Conservation (phyloP, 129 eudicot species). For the Saussurea involucrata region DNA sequence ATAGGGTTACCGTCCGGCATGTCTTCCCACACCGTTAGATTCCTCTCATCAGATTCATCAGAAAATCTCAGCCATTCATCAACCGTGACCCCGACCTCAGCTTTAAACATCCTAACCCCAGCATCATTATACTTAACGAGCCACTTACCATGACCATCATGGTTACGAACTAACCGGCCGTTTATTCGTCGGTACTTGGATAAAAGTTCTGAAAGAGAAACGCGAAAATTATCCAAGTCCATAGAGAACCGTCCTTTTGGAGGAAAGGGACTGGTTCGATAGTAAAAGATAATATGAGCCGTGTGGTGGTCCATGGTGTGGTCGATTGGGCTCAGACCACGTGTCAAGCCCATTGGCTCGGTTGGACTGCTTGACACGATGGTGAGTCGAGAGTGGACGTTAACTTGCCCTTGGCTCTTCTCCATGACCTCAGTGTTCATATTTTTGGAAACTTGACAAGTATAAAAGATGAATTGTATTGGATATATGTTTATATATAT, state of each 20-base stretch:
- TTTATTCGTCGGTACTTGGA: conserved; percentile 46
- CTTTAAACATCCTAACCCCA: conserved; percentile 55
- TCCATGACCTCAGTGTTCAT: not conserved
- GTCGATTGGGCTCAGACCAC: conserved; percentile 36
- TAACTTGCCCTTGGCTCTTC: conserved; percentile 24
- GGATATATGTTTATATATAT: not conserved
- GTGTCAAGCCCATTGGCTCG: conserved; percentile 36
- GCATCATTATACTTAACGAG: conserved; percentile 59
- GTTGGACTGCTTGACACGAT: conserved; percentile 65
- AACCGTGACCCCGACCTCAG: conserved; percentile 36
- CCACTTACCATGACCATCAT: conserved; percentile 39
- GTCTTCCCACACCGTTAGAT: conserved; percentile 54
- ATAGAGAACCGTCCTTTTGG: conserved; percentile 33
- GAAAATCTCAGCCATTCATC: conserved; percentile 68
- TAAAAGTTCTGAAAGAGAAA: conserved; percentile 38
- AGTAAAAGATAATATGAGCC: conserved; percentile 53
- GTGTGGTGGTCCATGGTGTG: conserved; percentile 49
- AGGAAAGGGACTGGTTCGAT: conserved; percentile 41
- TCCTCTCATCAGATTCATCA: conserved; percentile 43
- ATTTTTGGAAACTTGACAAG: not conserved
- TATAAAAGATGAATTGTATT: not conserved
- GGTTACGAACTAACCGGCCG: conserved; percentile 51
- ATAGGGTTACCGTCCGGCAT: conserved; percentile 53
- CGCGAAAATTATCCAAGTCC: conserved; percentile 46
- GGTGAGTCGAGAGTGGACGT: conserved; percentile 48